Evolutionary conservation across 2,329 filamentous ascomycete species (phyloP), one percentile per base, ranked within the genome.

Genomic region (Bipolaris bicolor): DNA sequence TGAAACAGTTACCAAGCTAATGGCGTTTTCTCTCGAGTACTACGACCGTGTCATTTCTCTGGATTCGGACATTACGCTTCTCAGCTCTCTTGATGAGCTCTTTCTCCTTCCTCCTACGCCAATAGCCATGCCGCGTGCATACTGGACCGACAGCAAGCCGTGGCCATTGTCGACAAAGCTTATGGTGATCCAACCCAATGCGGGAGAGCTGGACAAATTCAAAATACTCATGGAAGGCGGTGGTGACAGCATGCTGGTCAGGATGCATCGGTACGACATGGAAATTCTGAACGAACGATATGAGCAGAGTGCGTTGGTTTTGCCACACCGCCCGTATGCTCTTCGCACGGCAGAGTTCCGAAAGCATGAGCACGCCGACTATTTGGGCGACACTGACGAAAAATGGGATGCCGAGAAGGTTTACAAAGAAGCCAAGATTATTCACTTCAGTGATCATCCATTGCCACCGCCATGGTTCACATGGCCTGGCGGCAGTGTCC

Each of bases 401-500:
- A 63, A 67, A 2, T 90, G 88, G 86, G 83, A 90, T 65, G 80
- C 87, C 0, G 76, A 86, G 22, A 74, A 71, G 39, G 80, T 81
- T 1, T 78, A 84, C 50, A 80, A 80, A 13, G 86, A 89, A 65
- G 85, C 86, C 6, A 90, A 89, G 61, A 80, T 88, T 5, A 78
- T 91, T 2, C 88, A 91, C 71, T 91, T 90, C 70, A 88, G 85
- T 11, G 89, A 91, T 67, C 89, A 85, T 85, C 89, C 88, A 1
- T 65, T 90, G 5, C 87, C 88, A 0, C 91, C 91, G 63, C 85
- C 85, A 2, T 87, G 84, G 84, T 73, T 84, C 48, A 77, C 81
- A 76, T 80, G 77, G 76, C 74, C 77, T 11, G 50, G 68, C 13
- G 72, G 78, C 26, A 73, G 76, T 16, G 61, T 80, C 1, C 68